Evolutionary conservation across 2,329 filamentous ascomycete genomes (phyloP).

Genomic region (Colletotrichum musicola): DNA sequence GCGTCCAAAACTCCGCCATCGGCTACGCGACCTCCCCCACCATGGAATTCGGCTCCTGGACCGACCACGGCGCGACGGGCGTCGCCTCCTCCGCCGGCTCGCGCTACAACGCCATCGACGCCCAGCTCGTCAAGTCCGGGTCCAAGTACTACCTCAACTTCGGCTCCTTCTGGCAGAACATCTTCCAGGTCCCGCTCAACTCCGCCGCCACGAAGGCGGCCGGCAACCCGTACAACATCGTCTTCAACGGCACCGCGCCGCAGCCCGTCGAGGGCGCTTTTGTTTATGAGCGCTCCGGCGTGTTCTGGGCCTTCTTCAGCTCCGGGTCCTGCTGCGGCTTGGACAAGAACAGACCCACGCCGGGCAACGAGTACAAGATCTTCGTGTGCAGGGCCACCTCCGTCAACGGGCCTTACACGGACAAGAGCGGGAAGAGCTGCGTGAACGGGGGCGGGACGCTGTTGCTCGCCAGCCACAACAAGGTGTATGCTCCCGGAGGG

Average conservation of each 20-base stretch:
- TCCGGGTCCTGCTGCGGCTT: conserved; percentile 73
- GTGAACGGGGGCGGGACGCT: conserved; percentile 71
- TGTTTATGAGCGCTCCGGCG: conserved; percentile 66
- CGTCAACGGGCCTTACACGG: conserved; percentile 68
- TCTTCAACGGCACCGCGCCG: conserved; percentile 62
- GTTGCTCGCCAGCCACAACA: conserved; percentile 70
- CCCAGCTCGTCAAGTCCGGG: conserved; percentile 60
- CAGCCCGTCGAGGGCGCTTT: conserved; percentile 70
- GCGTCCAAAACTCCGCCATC: conserved; percentile 71
- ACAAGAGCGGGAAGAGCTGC: conserved; percentile 66
- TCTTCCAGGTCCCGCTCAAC: conserved; percentile 70
- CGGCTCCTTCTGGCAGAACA: conserved; percentile 76
- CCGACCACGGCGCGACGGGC: conserved; percentile 68
- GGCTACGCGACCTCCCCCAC: conserved; percentile 63
- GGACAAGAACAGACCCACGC: conserved; percentile 61
- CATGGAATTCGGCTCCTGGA: conserved; percentile 69
- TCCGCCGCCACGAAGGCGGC: conserved; percentile 47
- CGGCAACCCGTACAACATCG: conserved; percentile 57
- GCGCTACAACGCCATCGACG: conserved; percentile 72
- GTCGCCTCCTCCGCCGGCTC: conserved; percentile 57
- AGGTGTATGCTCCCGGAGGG: conserved; percentile 74
- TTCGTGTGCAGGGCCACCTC: conserved; percentile 70
- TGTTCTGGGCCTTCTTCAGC: conserved; percentile 76
- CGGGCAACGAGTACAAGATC: conserved; percentile 75
- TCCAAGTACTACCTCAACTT: conserved; percentile 67